Conservation (phyloP, 2,329 filamentous ascomycete genomes). For the Fusarium anthophilum region DNA sequence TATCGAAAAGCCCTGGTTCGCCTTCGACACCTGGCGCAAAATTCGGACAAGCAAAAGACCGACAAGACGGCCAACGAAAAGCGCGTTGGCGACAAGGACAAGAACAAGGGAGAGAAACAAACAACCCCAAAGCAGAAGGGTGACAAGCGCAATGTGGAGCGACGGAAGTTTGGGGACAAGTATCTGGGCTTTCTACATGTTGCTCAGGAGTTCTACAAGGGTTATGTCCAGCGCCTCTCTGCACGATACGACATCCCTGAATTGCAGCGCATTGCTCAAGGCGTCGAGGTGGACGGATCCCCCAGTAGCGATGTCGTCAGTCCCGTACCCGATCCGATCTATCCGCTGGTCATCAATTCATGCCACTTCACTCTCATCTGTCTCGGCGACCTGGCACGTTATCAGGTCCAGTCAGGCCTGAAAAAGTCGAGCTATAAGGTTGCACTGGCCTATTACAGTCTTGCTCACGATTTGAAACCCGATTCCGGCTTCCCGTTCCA, state of each 20-base stretch:
- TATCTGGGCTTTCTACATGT: constrained; percentile 88
- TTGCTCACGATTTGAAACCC: constrained; percentile 83
- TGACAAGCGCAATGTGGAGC: constrained; percentile 58
- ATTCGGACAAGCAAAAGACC: constrained; percentile 61
- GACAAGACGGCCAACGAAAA: constrained; percentile 39
- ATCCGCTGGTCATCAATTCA: constrained; percentile 71
- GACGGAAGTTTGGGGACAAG: constrained; percentile 81
- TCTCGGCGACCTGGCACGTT: constrained; percentile 89
- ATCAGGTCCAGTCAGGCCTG: constrained; percentile 77
- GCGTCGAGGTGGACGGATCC: constrained; percentile 51
- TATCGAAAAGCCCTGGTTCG: constrained; percentile 76
- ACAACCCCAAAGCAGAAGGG: constrained; percentile 36
- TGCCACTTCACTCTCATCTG: constrained; percentile 87
- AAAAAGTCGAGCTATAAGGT: constrained; percentile 81
- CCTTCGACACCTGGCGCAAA: constrained; percentile 60
- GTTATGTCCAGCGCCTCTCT: constrained; percentile 81
- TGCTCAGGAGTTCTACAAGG: constrained; percentile 88
- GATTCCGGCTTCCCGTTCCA: constrained; percentile 85
- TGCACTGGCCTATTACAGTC: constrained; percentile 83
- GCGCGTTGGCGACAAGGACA: constrained; percentile 40
- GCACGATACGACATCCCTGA: constrained; percentile 65
- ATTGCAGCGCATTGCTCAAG: constrained; percentile 54
- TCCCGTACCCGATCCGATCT: constrained; percentile 60
- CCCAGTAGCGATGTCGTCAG: constrained; percentile 51
- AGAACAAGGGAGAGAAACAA: constrained; percentile 38